A percentile compares a stretch with the other conserved stretches of the same genome.
Evolutionary conservation across 768 basidiomycete genomes (phyloP).

Genomic region (Hebeloma cylindrosporum): DNA sequence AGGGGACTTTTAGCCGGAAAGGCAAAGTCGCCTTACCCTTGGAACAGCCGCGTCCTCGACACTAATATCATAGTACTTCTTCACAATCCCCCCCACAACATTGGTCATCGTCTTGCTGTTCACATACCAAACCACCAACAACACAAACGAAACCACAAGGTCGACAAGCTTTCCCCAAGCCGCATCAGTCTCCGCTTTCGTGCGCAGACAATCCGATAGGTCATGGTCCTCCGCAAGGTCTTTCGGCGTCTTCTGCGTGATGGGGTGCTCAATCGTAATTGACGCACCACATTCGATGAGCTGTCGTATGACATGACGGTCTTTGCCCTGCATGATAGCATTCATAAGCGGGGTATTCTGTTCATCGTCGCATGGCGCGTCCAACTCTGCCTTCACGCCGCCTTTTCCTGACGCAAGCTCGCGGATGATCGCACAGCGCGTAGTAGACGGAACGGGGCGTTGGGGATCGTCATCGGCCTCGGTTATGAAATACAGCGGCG

Average conservation of each 20-base stretch:
- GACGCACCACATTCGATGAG: conserved; percentile 11
- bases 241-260: not conserved
- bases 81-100: conserved; percentile 12
- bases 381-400: conserved; percentile 6
- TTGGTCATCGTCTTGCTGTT: conserved; percentile 17
- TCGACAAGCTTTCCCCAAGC: conserved; percentile 18
- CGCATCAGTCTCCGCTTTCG: not conserved
- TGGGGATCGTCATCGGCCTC: no score
- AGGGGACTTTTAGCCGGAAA: no score
- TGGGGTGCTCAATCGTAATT: not conserved
- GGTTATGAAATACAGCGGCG: conserved; percentile 7
- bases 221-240: conserved; percentile 9
- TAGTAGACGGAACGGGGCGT: not conserved
- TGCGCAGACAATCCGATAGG: not conserved
- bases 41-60: conserved; percentile 11
- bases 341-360: conserved; percentile 11
- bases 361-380: conserved; percentile 10
- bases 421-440: conserved; percentile 8
- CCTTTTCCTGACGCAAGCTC: conserved; percentile 1
- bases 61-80: conserved; percentile 13
- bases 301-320: conserved; percentile 6
- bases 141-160: conserved; percentile 16
- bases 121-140: conserved; percentile 17
- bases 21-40: conserved; percentile 21
- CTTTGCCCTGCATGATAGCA: conserved; percentile 8